phyloP scores from a whole-genome alignment of 2,329 filamentous ascomycete genomes.

The Aspergillus texensis region DNA sequence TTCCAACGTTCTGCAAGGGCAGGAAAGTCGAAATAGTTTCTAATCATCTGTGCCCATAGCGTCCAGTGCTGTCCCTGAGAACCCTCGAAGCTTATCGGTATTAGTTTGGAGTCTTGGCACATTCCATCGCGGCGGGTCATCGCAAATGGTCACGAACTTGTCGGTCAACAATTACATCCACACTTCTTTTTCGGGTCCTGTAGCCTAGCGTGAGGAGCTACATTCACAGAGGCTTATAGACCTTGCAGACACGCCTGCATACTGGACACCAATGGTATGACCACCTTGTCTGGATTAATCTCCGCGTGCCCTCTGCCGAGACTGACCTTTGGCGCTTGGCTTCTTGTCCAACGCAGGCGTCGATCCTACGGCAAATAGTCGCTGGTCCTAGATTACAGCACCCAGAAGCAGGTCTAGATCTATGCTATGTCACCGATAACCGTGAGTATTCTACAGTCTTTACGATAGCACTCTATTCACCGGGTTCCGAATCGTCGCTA shows the following conservation, averaged over 20 bases:
- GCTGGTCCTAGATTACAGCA: slow-evolving; percentile 83
- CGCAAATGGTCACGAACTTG: slow-evolving; percentile 3
- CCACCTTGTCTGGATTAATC: neutral
- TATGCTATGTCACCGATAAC: slow-evolving; percentile 92
- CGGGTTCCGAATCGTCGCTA: neutral
- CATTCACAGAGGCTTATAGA: neutral
- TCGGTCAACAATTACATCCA: neutral
- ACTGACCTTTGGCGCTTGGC: slow-evolving; percentile 21
- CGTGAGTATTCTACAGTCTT: slow-evolving; percentile 40
- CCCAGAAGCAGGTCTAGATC: slow-evolving; percentile 83
- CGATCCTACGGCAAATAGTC: slow-evolving; percentile 85
- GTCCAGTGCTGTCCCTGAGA: neutral
- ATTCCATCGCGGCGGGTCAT: slow-evolving; percentile 3
- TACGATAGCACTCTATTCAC: neutral
- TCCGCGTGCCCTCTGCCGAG: slow-evolving; percentile 10
- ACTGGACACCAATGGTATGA: slow-evolving; percentile 6
- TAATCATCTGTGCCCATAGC: neutral
- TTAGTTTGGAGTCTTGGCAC: neutral
- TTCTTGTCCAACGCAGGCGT: slow-evolving; percentile 53
- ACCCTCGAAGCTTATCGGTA: neutral
- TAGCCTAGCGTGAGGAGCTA: neutral
- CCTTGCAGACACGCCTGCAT: neutral
- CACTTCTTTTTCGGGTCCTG: neutral
- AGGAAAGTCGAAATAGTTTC: neutral
- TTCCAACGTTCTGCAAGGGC: neutral